Evolutionary conservation across 257 asterid genomes (phyloP).

Genomic region (Verbascum thapsus): DNA sequence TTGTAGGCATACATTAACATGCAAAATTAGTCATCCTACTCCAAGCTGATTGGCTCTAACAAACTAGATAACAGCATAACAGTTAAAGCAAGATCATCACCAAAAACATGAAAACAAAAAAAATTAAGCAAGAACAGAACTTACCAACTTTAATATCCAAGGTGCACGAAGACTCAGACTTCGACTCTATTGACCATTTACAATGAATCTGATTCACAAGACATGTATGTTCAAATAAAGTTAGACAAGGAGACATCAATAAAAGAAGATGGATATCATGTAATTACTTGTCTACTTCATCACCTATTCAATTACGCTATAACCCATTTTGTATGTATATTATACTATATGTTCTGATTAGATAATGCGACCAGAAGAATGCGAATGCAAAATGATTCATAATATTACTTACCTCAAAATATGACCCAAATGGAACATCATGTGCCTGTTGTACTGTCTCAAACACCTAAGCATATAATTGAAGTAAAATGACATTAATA

Average conservation of each 20-base stretch:
- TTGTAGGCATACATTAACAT: not conserved
- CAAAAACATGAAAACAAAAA: constrained; percentile 2
- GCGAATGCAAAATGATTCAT: constrained; percentile 16
- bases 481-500: constrained; percentile 19
- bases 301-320: constrained; percentile 8
- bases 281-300: constrained; percentile 11
- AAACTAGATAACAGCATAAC: not conserved
- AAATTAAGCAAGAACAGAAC: constrained; percentile 31
- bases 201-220: constrained; percentile 78
- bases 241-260: constrained; percentile 11
- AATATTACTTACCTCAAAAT: constrained; percentile 70
- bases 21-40: not conserved
- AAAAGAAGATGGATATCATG: not conserved
- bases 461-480: constrained; percentile 58
- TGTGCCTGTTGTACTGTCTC: constrained; percentile 99
- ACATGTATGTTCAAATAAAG: constrained; percentile 6
- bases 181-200: constrained; percentile 71
- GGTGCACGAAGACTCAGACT: constrained; percentile 68
- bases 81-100: constrained; percentile 19
- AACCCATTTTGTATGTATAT: not conserved
- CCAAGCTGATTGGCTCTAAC: not conserved
- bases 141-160: constrained; percentile 90
- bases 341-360: not conserved
- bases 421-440: constrained; percentile 98
- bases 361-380: constrained; percentile 12